Evolutionary conservation across 2,329 filamentous ascomycete genomes (phyloP).

Genomic region (Thermoascus crustaceus): DNA sequence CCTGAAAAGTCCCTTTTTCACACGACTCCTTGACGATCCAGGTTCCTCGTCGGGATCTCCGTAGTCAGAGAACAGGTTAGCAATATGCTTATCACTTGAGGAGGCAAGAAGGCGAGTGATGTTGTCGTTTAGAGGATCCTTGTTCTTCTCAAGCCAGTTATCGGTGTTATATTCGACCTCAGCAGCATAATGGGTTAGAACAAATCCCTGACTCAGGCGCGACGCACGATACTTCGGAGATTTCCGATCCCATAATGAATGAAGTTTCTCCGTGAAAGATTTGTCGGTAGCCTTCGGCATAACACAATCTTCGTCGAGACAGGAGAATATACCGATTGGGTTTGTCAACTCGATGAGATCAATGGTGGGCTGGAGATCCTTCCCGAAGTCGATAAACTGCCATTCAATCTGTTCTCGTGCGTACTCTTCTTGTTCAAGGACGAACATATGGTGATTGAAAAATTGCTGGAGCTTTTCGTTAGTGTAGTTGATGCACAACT

Average conservation of each 20-base stretch:
- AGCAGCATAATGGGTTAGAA: constrained; percentile 93
- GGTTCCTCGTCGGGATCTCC: constrained; percentile 68
- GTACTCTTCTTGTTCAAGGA: constrained; percentile 96
- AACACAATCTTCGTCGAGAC: constrained; percentile 92
- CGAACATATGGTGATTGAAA: constrained; percentile 99
- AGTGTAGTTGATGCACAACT: constrained; percentile 98
- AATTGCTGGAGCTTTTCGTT: constrained; percentile 99
- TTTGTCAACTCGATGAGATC: constrained; percentile 94
- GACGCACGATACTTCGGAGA: constrained; percentile 87
- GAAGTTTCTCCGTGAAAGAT: constrained; percentile 95
- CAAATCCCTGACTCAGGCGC: constrained; percentile 81
- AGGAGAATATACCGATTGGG: constrained; percentile 97
- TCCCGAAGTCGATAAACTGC: constrained; percentile 99
- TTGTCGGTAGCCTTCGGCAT: constrained; percentile 99
- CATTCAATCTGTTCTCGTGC: constrained; percentile 96
- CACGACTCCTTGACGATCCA: constrained; percentile 62
- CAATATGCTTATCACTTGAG: constrained; percentile 76
- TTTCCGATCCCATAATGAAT: constrained; percentile 93
- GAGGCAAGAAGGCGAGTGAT: constrained; percentile 77
- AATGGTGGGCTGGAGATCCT: constrained; percentile 93
- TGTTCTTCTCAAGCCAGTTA: constrained; percentile 97
- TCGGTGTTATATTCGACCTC: constrained; percentile 96
- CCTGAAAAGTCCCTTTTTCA: constrained; percentile 95
- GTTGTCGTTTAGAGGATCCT: constrained; percentile 96
- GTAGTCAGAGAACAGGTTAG: constrained; percentile 79